These are phyloP conservation scores for Aspergillus jensenii DNA, from an alignment of 2,329 filamentous ascomycete genomes.

Conservation along the genomic window DNA sequence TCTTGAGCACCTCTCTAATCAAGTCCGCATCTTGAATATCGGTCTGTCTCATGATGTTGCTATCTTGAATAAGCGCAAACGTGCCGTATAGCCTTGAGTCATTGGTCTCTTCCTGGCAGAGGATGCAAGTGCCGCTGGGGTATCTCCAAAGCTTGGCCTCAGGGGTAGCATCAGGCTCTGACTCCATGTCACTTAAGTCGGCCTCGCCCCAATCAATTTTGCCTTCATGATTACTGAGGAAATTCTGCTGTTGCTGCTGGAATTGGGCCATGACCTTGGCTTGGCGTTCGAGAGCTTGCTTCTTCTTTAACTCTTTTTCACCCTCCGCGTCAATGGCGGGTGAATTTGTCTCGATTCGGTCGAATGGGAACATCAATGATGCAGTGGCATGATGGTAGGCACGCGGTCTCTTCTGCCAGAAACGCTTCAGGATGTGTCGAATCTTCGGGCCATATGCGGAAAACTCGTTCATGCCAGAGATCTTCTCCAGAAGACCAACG, in stretches of 20 bases:
- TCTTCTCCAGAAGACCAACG: constrained; percentile 52
- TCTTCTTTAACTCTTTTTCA: constrained; percentile 77
- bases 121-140: constrained; percentile 86
- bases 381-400: constrained; percentile 69
- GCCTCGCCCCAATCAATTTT: constrained; percentile 85
- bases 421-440: constrained; percentile 74
- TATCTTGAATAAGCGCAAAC: constrained; percentile 85
- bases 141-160: constrained; percentile 84
- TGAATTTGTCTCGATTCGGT: constrained; percentile 77
- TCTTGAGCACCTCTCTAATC: constrained; percentile 76
- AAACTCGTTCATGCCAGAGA: constrained; percentile 68
- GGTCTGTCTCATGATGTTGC: constrained; percentile 82
- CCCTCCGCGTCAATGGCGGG: constrained; percentile 65
- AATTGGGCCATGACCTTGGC: constrained; percentile 97
- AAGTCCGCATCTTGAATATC: constrained; percentile 78
- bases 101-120: constrained; percentile 94
- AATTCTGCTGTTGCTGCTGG: constrained; percentile 94
- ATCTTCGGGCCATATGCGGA: constrained; percentile 84
- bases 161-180: constrained; percentile 50
- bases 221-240: constrained; percentile 78
- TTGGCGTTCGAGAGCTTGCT: constrained; percentile 83
- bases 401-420: constrained; percentile 77
- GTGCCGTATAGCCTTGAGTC: constrained; percentile 88
- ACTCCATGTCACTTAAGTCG: constrained; percentile 66
- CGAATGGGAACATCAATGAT: constrained; percentile 62